A percentile compares a stretch with the other conserved stretches of the same genome.
Conservation (phyloP, 495 filamentous ascomycete species). For the Penicillium argentinense region DNA sequence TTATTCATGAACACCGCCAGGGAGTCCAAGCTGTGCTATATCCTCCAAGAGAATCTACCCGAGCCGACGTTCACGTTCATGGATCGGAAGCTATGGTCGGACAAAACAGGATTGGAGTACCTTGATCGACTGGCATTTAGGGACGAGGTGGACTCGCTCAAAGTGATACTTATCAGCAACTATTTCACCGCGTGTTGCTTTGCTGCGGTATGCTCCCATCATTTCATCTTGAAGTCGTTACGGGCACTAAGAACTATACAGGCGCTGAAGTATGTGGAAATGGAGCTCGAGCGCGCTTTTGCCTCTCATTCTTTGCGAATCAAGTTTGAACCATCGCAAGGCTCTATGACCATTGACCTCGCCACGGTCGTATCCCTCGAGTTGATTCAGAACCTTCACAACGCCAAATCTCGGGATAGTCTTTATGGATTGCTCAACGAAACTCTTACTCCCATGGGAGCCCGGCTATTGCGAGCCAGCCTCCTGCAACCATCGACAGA, state of each 20-base stretch:
- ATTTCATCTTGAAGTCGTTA: slow-evolving; percentile 7
- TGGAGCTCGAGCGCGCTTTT: slow-evolving; percentile 64
- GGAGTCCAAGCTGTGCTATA: slow-evolving; percentile 72
- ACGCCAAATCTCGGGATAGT: slow-evolving; percentile 70
- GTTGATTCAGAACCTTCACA: slow-evolving; percentile 83
- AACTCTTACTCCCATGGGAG: slow-evolving; percentile 84
- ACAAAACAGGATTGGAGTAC: slow-evolving; percentile 73
- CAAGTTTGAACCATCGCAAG: slow-evolving; percentile 83
- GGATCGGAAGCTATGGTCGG: slow-evolving; percentile 90
- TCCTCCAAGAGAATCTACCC: slow-evolving; percentile 68
- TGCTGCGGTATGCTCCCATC: slow-evolving; percentile 64
- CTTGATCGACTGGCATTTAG: slow-evolving; percentile 75
- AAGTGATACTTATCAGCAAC: slow-evolving; percentile 73
- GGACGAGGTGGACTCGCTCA: slow-evolving; percentile 76
- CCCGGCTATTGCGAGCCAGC: slow-evolving; percentile 74
- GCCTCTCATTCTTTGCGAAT: slow-evolving; percentile 77
- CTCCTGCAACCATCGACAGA: slow-evolving; percentile 90
- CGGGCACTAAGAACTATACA: slow-evolving; percentile 32
- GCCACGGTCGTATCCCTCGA: slow-evolving; percentile 83
- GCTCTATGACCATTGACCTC: slow-evolving; percentile 91
- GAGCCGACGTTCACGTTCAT: slow-evolving; percentile 55
- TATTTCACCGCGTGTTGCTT: slow-evolving; percentile 91
- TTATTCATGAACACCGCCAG: slow-evolving; percentile 70
- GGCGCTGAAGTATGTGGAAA: slow-evolving; percentile 81
- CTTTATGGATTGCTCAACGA: slow-evolving; percentile 83